A percentile compares a stretch with the other conserved stretches of the same genome.
These are phyloP conservation scores for Grosmannia serpens DNA, from an alignment of 2,329 filamentous ascomycete genomes.

Conservation along the genomic window DNA sequence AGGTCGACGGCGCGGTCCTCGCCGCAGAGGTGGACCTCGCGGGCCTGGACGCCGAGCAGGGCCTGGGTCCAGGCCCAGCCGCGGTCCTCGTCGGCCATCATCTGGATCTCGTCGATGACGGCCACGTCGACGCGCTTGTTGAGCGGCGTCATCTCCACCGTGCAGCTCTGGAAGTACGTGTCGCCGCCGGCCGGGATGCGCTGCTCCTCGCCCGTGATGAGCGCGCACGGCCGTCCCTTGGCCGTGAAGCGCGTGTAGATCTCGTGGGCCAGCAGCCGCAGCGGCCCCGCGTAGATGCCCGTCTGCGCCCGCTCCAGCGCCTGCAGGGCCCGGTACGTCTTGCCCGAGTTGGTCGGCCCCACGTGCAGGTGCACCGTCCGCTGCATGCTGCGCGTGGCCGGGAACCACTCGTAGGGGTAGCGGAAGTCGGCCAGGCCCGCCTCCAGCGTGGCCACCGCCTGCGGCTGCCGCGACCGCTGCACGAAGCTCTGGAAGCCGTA, in stretches of 20 bases:
- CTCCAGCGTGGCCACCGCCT: conserved; percentile 42
- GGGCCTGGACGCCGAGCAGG: conserved; percentile 72
- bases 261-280: conserved; percentile 83
- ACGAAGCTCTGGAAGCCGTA: conserved; percentile 59
- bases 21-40: conserved; percentile 87
- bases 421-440: conserved; percentile 65
- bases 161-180: conserved; percentile 65
- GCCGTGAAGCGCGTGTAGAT: conserved; percentile 80
- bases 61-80: conserved; percentile 95
- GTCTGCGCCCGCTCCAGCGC: conserved; percentile 51
- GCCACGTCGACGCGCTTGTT: conserved; percentile 63
- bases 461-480: conserved; percentile 44
- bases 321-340: conserved; percentile 89
- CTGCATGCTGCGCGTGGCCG: conserved; percentile 66
- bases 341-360: conserved; percentile 94
- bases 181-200: conserved; percentile 45
- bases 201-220: conserved; percentile 87
- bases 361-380: conserved; percentile 86
- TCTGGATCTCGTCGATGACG: conserved; percentile 97
- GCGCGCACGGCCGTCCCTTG: conserved; percentile 62
- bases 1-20: conserved; percentile 74
- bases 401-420: conserved; percentile 89
- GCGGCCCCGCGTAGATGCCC: conserved; percentile 77
- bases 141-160: conserved; percentile 74
- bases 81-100: conserved; percentile 71